Conservation (phyloP, 2,329 filamentous ascomycete species). For the Colletotrichum cereale region DNA sequence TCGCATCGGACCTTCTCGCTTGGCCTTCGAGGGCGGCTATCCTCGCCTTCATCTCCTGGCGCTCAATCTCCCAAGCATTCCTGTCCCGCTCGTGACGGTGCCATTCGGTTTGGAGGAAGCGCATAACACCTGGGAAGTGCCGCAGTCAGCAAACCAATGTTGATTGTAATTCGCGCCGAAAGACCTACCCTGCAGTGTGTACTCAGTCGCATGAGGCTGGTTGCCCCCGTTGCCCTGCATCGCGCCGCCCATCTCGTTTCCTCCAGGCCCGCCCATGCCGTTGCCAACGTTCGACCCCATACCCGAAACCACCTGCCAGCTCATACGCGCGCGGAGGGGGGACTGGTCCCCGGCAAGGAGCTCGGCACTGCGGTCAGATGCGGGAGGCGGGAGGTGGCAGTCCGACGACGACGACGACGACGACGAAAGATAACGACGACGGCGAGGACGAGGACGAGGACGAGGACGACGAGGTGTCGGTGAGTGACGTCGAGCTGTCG, state of each 20-base stretch:
- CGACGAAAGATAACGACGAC: too few species aligned
- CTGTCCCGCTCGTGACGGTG: slow-evolving; percentile 97
- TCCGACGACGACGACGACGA: neutral
- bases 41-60: slow-evolving; percentile 98
- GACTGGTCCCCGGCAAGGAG: slow-evolving; percentile 34
- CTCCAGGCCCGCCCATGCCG: slow-evolving; percentile 51
- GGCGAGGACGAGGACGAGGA: too few species aligned
- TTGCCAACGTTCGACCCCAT: slow-evolving; percentile 58
- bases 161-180: neutral
- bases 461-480: neutral
- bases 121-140: slow-evolving; percentile 83
- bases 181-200: slow-evolving; percentile 67
- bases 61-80: slow-evolving; percentile 99
- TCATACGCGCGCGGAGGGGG: slow-evolving; percentile 46
- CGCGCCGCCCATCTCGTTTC: slow-evolving; percentile 60
- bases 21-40: slow-evolving; percentile 96
- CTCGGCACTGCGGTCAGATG: slow-evolving; percentile 15
- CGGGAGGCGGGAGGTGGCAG: slow-evolving; percentile 1
- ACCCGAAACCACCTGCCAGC: slow-evolving; percentile 52
- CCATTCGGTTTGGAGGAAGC: slow-evolving; percentile 99
- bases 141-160: slow-evolving; percentile 8
- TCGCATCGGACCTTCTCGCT: slow-evolving; percentile 84
- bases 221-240: slow-evolving; percentile 61
- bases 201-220: slow-evolving; percentile 71
- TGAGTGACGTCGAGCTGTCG: slow-evolving; percentile 11